Conservation (phyloP, 345 rosid species). For the Hevea brasiliensis region DNA sequence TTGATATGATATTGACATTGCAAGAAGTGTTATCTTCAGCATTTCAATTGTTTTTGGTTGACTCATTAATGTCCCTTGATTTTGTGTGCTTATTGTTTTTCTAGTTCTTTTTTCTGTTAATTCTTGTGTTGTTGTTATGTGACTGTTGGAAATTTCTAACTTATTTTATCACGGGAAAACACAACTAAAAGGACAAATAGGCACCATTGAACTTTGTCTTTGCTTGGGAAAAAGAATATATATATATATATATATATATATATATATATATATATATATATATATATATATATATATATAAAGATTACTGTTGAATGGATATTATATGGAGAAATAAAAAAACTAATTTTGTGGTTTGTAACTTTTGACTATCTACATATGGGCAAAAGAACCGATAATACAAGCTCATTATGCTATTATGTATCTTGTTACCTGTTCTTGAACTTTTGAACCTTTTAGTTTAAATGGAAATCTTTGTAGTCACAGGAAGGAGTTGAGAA, state of each 20-base stretch:
- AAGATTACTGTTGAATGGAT: not conserved
- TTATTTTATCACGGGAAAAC: not conserved
- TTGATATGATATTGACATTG: not conserved
- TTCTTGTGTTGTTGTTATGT: not conserved
- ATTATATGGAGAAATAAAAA: not conserved
- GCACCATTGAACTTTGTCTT: slow-evolving; percentile 29
- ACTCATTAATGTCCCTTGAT: not conserved
- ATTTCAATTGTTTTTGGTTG: slow-evolving; percentile 4
- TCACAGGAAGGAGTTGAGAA: not conserved
- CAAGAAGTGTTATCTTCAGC: slow-evolving; percentile 4
- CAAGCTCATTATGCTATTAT: not conserved
- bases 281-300: too few relatives aligned
- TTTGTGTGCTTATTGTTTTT: slow-evolving; percentile 12
- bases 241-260: too few relatives aligned
- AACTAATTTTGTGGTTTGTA: not conserved
- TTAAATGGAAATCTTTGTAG: not conserved
- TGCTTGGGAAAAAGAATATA: slow-evolving; percentile 28
- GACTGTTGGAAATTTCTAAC: not conserved
- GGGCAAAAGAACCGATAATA: not conserved
- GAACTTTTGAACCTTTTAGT: not conserved
- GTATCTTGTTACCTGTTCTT: not conserved
- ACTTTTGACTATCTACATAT: not conserved
- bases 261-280: too few relatives aligned
- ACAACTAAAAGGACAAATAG: slow-evolving; percentile 29
- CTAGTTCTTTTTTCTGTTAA: not conserved